Evolutionary conservation across 768 basidiomycete genomes (phyloP).

Genomic region (Austroboletus eburneus): DNA sequence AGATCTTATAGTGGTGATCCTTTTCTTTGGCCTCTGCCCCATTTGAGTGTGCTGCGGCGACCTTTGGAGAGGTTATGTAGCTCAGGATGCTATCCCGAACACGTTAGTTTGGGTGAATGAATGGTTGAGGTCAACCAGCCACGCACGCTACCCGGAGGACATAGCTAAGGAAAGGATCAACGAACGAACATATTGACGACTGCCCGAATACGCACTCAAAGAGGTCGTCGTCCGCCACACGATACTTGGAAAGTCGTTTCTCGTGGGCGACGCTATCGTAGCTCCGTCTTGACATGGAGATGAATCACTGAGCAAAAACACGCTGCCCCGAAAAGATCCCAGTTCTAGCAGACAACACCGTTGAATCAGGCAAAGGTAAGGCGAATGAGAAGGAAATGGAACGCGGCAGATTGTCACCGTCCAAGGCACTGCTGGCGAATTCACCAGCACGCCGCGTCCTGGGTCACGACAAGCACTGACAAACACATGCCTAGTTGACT

Average conservation of each 20-base stretch:
- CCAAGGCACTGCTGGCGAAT: too few species aligned
- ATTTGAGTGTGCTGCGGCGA: conserved; percentile 27
- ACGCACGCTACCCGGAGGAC: conserved; percentile 81
- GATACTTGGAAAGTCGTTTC: conserved; percentile 68
- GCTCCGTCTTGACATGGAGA: conserved; percentile 67
- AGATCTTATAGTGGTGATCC: conserved; percentile 66
- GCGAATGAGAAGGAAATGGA: too few species aligned
- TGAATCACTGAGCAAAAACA: too few species aligned
- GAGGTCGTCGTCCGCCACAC: conserved; percentile 80
- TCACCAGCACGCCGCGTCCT: too few species aligned
- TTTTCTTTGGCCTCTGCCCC: conserved; percentile 46
- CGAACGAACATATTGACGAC: not conserved
- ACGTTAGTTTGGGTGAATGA: conserved; percentile 6
- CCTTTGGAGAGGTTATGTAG: conserved; percentile 65
- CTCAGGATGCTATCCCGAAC: conserved; percentile 57
- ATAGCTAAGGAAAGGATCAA: conserved; percentile 50
- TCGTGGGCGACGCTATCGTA: conserved; percentile 67
- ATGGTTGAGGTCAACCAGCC: conserved; percentile 1
- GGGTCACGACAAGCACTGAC: conserved; percentile 25
- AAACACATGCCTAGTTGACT: too few species aligned
- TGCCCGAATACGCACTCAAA: conserved; percentile 62
- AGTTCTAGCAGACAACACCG: conserved; percentile 1
- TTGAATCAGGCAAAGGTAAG: not conserved
- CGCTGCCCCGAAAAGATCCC: too few species aligned
- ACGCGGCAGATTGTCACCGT: too few species aligned